These are phyloP conservation scores for Agaricales sp. DNA, from an alignment of 1,284 basidiomycete species.

Conservation along the genomic window DNA sequence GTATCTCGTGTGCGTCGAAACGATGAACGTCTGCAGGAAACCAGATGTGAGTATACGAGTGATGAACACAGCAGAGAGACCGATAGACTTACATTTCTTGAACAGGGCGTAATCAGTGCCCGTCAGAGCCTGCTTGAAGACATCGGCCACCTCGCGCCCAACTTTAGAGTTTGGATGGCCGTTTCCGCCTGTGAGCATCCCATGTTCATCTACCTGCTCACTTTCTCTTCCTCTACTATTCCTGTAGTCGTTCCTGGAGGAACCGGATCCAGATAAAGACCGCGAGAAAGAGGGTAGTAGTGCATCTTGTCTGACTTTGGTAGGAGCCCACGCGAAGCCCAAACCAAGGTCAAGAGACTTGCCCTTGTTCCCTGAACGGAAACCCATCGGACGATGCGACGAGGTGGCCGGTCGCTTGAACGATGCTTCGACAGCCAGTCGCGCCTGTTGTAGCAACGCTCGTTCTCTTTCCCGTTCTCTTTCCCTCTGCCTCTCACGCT, in stretches of 20 bases:
- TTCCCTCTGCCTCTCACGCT: constrained; percentile 2
- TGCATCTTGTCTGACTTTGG: constrained; percentile 50
- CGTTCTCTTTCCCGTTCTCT: background rate
- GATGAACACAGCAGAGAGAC: constrained; percentile 7
- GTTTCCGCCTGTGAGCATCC: constrained; percentile 21
- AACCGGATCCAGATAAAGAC: constrained; percentile 20
- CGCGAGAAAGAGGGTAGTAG: constrained; percentile 35
- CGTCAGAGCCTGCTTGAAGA: constrained; percentile 52
- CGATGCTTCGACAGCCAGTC: background rate
- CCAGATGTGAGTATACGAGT: constrained; percentile 7
- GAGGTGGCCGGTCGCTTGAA: background rate
- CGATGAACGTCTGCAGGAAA: constrained; percentile 42
- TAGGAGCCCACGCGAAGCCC: constrained; percentile 55
- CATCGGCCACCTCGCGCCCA: constrained; percentile 49
- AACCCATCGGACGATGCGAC: background rate
- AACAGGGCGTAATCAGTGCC: constrained; percentile 52
- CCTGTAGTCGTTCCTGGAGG: constrained; percentile 13
- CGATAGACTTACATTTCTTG: constrained; percentile 48
- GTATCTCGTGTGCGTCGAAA: constrained; percentile 64
- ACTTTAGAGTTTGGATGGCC: constrained; percentile 25
- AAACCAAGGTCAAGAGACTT: constrained; percentile 59
- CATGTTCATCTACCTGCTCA: constrained; percentile 16
- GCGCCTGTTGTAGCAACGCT: background rate
- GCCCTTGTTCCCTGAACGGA: constrained; percentile 28
- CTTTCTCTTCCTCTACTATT: constrained; percentile 7